A percentile compares a stretch with the other conserved stretches of the same genome.
These are phyloP conservation scores for Pyrenochaeta sp. DNA, from an alignment of 2,329 filamentous ascomycete genomes.

Conservation along the genomic window DNA sequence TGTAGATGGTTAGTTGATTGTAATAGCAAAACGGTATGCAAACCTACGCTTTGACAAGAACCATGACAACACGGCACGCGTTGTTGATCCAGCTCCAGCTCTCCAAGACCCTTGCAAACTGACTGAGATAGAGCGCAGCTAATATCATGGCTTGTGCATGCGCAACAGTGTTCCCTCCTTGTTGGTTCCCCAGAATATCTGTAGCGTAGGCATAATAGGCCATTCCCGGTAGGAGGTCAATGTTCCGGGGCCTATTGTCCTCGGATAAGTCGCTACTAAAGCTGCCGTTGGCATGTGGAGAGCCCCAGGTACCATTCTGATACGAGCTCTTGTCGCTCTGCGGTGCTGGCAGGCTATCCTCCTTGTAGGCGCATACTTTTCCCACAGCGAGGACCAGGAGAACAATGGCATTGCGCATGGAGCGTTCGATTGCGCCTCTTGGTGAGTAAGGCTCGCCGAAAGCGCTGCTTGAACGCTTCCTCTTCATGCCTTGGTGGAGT, in stretches of 20 bases:
- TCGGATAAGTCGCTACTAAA: conserved; percentile 35
- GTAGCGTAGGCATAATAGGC: conserved; percentile 88
- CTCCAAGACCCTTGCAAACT: conserved; percentile 84
- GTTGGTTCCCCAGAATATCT: conserved; percentile 83
- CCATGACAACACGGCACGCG: conserved; percentile 68
- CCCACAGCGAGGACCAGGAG: conserved; percentile 85
- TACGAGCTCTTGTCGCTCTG: conserved; percentile 56
- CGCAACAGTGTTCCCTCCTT: conserved; percentile 78
- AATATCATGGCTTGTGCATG: conserved; percentile 87
- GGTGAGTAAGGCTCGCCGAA: conserved; percentile 33
- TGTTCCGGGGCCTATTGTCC: conserved; percentile 62
- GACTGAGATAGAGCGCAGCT: conserved; percentile 86
- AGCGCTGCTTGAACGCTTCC: conserved; percentile 43
- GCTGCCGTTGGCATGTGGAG: conserved; percentile 50
- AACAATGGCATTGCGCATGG: conserved; percentile 73
- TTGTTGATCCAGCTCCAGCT: conserved; percentile 76
- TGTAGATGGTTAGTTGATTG: conserved; percentile 27
- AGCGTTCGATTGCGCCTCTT: conserved; percentile 37
- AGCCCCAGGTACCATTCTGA: conserved; percentile 29
- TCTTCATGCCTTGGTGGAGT: conserved; percentile 39
- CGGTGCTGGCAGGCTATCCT: conserved; percentile 61
- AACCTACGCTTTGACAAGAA: conserved; percentile 74
- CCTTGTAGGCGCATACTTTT: conserved; percentile 72
- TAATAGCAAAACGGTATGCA: background rate
- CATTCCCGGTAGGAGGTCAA: conserved; percentile 86